These are phyloP conservation scores for Solanum aculeatissimum DNA, from an alignment of 305 asterid species.

Conservation along the genomic window DNA sequence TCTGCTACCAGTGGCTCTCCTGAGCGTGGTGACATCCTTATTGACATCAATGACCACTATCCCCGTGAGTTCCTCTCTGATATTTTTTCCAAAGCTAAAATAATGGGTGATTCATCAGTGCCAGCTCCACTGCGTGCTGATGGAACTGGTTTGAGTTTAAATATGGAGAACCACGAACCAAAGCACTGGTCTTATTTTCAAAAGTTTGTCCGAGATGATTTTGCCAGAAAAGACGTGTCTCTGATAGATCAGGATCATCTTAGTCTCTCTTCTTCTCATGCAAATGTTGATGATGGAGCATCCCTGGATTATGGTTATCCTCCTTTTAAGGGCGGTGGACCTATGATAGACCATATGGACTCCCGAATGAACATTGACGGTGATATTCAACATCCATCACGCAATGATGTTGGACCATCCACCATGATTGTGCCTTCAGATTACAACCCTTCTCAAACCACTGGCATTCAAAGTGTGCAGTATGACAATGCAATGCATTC, in stretches of 20 bases:
- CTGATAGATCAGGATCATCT: constrained; percentile 92
- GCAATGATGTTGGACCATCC: constrained; percentile 23
- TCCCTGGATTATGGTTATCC: constrained; percentile 38
- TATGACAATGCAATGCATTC: constrained; percentile 27
- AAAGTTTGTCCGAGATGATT: constrained; percentile 59
- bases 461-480: constrained; percentile 32
- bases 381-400: constrained; percentile 31
- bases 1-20: constrained; percentile 21
- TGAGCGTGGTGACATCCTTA: constrained; percentile 59
- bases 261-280: constrained; percentile 30
- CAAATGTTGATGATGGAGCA: constrained; percentile 33
- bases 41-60: constrained; percentile 75
- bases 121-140: constrained; percentile 31
- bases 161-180: constrained; percentile 67
- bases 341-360: constrained; percentile 26
- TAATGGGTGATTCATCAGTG: constrained; percentile 29
- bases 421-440: constrained; percentile 48
- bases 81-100: constrained; percentile 54
- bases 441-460: constrained; percentile 39
- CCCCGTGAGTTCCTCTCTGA: constrained; percentile 73
- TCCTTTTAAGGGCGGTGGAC: constrained; percentile 27
- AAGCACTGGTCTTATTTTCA: constrained; percentile 77
- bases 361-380: constrained; percentile 26
- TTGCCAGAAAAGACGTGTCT: constrained; percentile 54
- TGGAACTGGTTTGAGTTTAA: constrained; percentile 66